A percentile compares a stretch with the other conserved stretches of the same genome.
Evolutionary conservation across 768 basidiomycete genomes (phyloP).

Genomic region (Austroboletus eburneus): DNA sequence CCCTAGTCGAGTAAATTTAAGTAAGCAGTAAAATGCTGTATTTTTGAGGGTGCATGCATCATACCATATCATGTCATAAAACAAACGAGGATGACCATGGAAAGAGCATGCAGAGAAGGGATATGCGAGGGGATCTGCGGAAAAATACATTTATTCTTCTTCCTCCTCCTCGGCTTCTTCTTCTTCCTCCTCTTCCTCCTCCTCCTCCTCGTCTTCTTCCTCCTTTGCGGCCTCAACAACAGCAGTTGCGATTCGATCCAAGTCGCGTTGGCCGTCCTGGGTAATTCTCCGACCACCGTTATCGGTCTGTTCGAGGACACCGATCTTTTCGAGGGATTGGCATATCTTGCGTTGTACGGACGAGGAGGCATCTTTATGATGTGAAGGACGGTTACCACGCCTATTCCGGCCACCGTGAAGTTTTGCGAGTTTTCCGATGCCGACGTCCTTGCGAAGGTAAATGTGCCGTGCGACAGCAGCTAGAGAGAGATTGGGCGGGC

Average conservation of each 20-base stretch:
- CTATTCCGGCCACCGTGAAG: constrained; percentile 95
- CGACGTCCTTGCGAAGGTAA: constrained; percentile 97
- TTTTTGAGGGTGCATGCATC: constrained; percentile 34
- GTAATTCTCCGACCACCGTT: constrained; percentile 95
- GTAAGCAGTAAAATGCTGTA: constrained; percentile 23
- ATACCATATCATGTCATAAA: constrained; percentile 43
- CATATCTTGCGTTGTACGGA: constrained; percentile 93
- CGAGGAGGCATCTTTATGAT: constrained; percentile 83
- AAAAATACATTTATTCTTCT: constrained; percentile 26
- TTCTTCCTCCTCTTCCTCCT: constrained; percentile 62
- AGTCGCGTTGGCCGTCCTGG: constrained; percentile 94
- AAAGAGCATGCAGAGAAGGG: constrained; percentile 17
- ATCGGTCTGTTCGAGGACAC: constrained; percentile 89
- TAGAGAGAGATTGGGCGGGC: constrained; percentile 31
- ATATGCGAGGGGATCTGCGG: constrained; percentile 14
- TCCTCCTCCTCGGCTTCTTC: constrained; percentile 63
- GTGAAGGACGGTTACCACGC: constrained; percentile 94
- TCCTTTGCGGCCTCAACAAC: constrained; percentile 77
- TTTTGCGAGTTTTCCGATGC: constrained; percentile 90
- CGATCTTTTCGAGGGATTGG: constrained; percentile 98
- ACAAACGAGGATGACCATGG: constrained; percentile 19
- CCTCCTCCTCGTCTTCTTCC: constrained; percentile 71
- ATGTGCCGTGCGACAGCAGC: constrained; percentile 98
- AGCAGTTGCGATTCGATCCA: constrained; percentile 90
- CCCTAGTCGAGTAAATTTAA: too few relatives aligned